Evolutionary conservation across 768 basidiomycete species (phyloP), one percentile per base, ranked within the genome.

Genomic region (Tricholoma furcatifolium): DNA sequence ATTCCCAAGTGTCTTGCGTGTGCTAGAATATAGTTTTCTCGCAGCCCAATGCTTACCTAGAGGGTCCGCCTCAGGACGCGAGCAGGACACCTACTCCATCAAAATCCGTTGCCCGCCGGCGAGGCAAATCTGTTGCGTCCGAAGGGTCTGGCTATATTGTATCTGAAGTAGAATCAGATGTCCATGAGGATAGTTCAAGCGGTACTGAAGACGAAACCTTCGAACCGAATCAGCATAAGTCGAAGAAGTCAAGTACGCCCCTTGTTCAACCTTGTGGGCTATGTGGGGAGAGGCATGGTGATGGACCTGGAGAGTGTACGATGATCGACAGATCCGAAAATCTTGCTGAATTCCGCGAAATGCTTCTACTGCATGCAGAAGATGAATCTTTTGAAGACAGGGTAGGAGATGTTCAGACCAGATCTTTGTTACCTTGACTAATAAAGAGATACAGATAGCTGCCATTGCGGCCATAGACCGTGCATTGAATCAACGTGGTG

Each of bases 401-500:
- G 60, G 89, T 88, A 67, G 24, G 46, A n/a, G 59, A 72, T 51
- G 15, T 59, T 35, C 32, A 43, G n/a, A 32, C 39, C 23, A 3
- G 18, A 18, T 38, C 39, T 42, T 2, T 52, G 35, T 43, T 14
- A 12, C 23, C 47, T 54, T 49, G 44, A 23, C 44, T 50, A 43
- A 51, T 61, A 10, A 59, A 47, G 45, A 35, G 43, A 42, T 44
- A 35, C 54, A 44, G 88, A 73, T 68, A 58, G 80, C 77, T 40
- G 90, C 91, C 11, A 79, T 93, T 45, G 67, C 69, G 23, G 81
- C 82, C 6, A 91, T 93, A 55, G 91, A 93, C 52, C 74, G 82
- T 53, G 75, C 81, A 2, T 71, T 93, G 12, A 62, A 74, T 53
- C 57, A 68, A 47, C 80, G 86, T 14, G 85, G 86, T 2, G 74